A percentile compares a stretch with the other conserved stretches of the same genome.
phyloP scores from a whole-genome alignment of 495 filamentous ascomycete genomes.

The Aspergillus bridgeri region DNA sequence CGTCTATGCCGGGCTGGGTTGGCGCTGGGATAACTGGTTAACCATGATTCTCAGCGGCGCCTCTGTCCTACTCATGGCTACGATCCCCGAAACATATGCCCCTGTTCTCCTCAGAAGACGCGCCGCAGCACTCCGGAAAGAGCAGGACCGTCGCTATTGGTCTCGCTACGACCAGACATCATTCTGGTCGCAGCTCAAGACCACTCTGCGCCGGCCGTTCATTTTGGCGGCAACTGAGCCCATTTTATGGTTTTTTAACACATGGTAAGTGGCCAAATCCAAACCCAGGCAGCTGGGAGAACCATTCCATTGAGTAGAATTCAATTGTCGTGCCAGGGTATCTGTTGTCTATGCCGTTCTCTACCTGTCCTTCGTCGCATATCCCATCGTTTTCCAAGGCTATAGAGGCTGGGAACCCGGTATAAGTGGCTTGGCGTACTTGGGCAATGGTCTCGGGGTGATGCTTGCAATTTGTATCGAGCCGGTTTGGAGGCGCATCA shows the following conservation, averaged over 20 bases:
- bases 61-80: conserved; percentile 41
- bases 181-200: conserved; percentile 48
- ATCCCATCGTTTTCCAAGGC: conserved; percentile 69
- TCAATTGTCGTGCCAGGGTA: too few species aligned
- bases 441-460: conserved; percentile 68
- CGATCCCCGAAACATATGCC: conserved; percentile 52
- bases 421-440: conserved; percentile 65
- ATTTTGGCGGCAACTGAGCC: conserved; percentile 62
- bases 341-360: conserved; percentile 63
- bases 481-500: conserved; percentile 62
- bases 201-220: conserved; percentile 37
- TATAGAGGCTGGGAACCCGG: conserved; percentile 66
- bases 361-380: conserved; percentile 79
- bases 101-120: conserved; percentile 41
- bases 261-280: conserved; percentile 38
- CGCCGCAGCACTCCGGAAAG: conserved; percentile 43
- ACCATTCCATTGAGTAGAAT: too few species aligned
- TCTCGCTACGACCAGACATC: conserved; percentile 48
- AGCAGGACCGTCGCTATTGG: conserved; percentile 52
- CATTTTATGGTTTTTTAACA: too few species aligned
- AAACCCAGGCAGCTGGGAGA: too few species aligned
- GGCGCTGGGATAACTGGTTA: conserved; percentile 83
- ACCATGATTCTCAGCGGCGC: conserved; percentile 62
- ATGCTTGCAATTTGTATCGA: conserved; percentile 59
- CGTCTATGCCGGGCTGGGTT: conserved; percentile 62